Evolutionary conservation across 768 basidiomycete species (phyloP), one percentile per base, ranked within the genome.

Genomic region (Auriscalpium microsporum): DNA sequence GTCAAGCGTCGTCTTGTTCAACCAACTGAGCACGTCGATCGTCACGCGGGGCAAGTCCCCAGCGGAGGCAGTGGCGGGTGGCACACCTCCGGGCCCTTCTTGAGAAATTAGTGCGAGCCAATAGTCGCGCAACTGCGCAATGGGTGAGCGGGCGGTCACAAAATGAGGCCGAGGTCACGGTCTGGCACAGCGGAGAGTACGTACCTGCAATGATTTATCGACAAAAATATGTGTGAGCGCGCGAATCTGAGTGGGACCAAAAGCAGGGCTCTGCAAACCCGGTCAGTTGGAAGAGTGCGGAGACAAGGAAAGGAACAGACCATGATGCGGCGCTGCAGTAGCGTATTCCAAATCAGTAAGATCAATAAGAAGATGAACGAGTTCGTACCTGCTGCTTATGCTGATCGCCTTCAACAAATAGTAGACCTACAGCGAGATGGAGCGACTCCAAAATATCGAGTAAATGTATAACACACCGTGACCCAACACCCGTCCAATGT

Each of bases 51-150:
- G 21, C 21, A 21, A 21, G 21, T 21, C 21, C 21, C 2, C 21
- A 21, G 21, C 3, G 21, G 21, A 21, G 1, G n/a, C n/a, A n/a
- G 21, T 21, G 21, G 21, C 21, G 21, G 21, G 3, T 21, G 21
- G 21, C 21, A 21, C 21, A 3, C 21, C n/a, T 42, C 40, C n/a
- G 10, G 11, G 45, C 54, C 59, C 35, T 54, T 50, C 54, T 10
- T 59, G 46, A 6, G 58, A 36, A 3, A 55, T 46, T 21, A 64
- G 54, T n/a, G 55, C 42, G 8, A 34, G 42, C 65, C 57, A 69
- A 16, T 66, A 55, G 17, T 69, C 67, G 19, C 68, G 66, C 14
- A 69, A 61, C 68, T 67, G 40, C 35, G 21, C 21, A 21, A 21
- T 21, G 21, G 21, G 3, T 21, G 21, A 21, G 21, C 21, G 4